phyloP scores from a whole-genome alignment of 2,329 filamentous ascomycete genomes.

The Magnaporthiopsis rhizophila region DNA sequence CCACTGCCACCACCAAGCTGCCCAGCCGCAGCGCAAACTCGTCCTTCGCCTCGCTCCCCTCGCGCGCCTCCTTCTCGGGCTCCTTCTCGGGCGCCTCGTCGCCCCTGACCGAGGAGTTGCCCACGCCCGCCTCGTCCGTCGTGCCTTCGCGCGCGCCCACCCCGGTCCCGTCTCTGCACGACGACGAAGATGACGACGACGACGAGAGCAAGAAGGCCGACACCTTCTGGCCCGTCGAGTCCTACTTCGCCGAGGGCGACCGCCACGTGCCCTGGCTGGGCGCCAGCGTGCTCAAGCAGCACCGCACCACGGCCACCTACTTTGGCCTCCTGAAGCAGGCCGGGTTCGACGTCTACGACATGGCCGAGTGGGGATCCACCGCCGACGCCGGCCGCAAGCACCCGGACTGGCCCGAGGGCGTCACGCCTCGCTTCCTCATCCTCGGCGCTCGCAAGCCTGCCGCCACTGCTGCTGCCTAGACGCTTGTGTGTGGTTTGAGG shows the following conservation, averaged over 20 bases:
- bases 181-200: neutral
- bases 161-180: neutral
- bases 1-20: no score
- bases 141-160: neutral
- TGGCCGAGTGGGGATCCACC: conserved; percentile 27
- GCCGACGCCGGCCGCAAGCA: conserved; percentile 16
- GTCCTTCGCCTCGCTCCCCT: neutral
- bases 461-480: neutral
- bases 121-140: neutral
- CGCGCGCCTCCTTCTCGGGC: no score
- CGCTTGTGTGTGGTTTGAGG: no score
- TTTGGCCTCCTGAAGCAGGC: conserved; percentile 25
- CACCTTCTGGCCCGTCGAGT: conserved; percentile 32
- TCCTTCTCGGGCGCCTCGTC: no score
- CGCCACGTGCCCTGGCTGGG: conserved; percentile 33
- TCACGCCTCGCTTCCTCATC: conserved; percentile 13
- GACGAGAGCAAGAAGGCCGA: conserved; percentile 8
- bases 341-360: conserved; percentile 29
- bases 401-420: conserved; percentile 15
- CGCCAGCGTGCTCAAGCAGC: conserved; percentile 34
- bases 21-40: neutral
- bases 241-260: conserved; percentile 32
- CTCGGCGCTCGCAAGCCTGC: conserved; percentile 11
- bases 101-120: neutral
- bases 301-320: conserved; percentile 35